Evolutionary conservation across 1,284 basidiomycete genomes (phyloP), one percentile per base, ranked within the genome.

Genomic region (Grifola frondosa): DNA sequence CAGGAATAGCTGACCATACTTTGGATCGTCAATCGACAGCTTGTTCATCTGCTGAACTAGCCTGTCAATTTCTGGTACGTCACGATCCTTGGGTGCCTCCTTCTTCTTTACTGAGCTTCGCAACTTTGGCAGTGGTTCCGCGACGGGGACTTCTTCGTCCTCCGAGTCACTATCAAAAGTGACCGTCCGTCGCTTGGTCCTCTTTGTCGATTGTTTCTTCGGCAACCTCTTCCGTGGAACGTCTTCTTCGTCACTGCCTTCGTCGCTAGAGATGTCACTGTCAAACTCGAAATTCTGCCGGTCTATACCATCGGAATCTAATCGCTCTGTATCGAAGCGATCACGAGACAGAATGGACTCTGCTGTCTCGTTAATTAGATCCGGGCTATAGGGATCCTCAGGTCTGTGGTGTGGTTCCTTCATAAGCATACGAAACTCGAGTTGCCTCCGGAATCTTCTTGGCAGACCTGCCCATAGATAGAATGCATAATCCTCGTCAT

Each of bases 1-100:
- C 15, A 37, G 36, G 21, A 21, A 40, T 17, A 40, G 22, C 13
- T 31, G 25, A 3, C 29, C 38, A 32, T 40, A 40, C 13, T 40
- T 20, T 10, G 29, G 29, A 20, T 40, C 38, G 19, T 24, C 15
- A 13, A 40, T 15, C 10, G 38, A 40, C 29, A 40, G 17, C 29
- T 32, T 21, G 20, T 22, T 16, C 38, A 40, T 40, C 20, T 40
- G 15, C 21, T 30, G 21, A 17, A 40, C 29, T 15, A 40, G 15
- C 25, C 30, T n/a, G 21, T 35, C 33, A n/a, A 20, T 23, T 23
- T 23, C 33, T 21, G n/a, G 22, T 23, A 20, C 20, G 21, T 35
- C 25, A 16, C 15, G 22, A n/a, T n/a, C n/a, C 33, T 19, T 16
- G 15, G 21, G 22, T 35, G 3, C 32, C 17, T 22, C 13, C 21